Base-by-base conservation (phyloP, 1,284 basidiomycete species). In the Rhodotorula mucilaginosa region DNA sequence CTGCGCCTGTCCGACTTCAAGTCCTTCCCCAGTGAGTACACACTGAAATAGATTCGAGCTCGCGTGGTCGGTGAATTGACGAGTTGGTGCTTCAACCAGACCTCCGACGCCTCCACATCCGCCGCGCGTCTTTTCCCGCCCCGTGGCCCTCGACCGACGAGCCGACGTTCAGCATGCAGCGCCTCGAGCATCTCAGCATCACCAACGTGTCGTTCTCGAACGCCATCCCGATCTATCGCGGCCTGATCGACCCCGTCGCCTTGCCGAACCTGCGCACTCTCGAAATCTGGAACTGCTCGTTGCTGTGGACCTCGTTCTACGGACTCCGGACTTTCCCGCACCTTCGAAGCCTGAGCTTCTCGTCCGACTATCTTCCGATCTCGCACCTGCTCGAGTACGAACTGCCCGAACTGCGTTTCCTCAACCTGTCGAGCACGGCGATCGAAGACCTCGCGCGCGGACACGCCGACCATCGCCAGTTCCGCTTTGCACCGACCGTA, bases 351-450 rank as follows among this genome's bases (percentile, higher is more conserved):
- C 23, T 64, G 18, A 47, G 54, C 19, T 64, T 62, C 49, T 51
- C 31, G 26, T 39, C 46, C 4, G 39, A 15, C 26, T 21, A 26
- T 15, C 56, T 47, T 13, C 54, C 63, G 10, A 19, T 57, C 8
- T 7, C 39, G 44, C 63, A 64, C 46, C 63, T 64, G 8, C 39
- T 46, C 6, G 52, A 57, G 21, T 21, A 57, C 39, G 34, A 44
- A 16, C 39, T 63, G n/a, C 52, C 62, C 16, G 44, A 54, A n/a
- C 52, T 60, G 21, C 19, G 46, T 44, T 29, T 60, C 15, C 58
- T 60, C 23, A 60, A 60, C 44, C 44, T 60, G n/a, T 60, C 58
- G 44, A 44, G 46, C 44, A 44, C 44, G 44, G n/a, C 58, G 13
- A 44, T 63, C 52, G 39, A 29, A 12, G 39, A 56, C 52, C 52